Evolutionary conservation across 495 filamentous ascomycete genomes (phyloP), one percentile per base, ranked within the genome.

Genomic region (Glonium stellatum): DNA sequence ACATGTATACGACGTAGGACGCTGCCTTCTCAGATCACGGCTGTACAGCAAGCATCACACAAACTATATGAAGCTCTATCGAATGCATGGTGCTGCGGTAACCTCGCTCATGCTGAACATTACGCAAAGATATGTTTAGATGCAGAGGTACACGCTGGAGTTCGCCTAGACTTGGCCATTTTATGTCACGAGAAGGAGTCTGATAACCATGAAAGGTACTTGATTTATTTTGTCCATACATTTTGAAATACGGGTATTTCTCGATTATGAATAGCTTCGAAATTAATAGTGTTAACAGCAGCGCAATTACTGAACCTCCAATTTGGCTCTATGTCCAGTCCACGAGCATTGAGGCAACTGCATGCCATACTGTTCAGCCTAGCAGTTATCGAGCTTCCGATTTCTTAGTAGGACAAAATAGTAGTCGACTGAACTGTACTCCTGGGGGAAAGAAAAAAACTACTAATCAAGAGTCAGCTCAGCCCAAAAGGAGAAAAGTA

Each of bases 51-150:
- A 18, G 67, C 71, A 3, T 74, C 73, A 0, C 51, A 56, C 11
- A 61, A 70, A 48, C 67, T 77, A 4, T 69, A 77, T 54, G 64
- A 73, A 66, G 69, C 70, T 10, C 58, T 76, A 21, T 63, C 58
- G 13, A 60, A 54, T 54, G 68, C 72, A 8, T 77, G 74, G 64
- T 60, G 60, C 22, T 67, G 64, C 35, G 34, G 55, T 9, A 51
- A 63, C 25, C 60, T 65, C 2, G 59, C 62, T 19, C 75, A 74
- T 57, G 55, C 55, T 1, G 61, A 67, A 36, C 75, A 77, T 54
- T 58, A 41, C 10, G 70, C 71, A 11, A 62, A 72, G 54, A 60
- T 76, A 22, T 71, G 69, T 50, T 62, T 76, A 6, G 63, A 75
- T 48, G 60, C 66, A 1, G 58, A 72, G 31, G 57, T 67, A 1